Conservation (phyloP, 148 eudicot genomes). For the Nepenthes gracilis region DNA sequence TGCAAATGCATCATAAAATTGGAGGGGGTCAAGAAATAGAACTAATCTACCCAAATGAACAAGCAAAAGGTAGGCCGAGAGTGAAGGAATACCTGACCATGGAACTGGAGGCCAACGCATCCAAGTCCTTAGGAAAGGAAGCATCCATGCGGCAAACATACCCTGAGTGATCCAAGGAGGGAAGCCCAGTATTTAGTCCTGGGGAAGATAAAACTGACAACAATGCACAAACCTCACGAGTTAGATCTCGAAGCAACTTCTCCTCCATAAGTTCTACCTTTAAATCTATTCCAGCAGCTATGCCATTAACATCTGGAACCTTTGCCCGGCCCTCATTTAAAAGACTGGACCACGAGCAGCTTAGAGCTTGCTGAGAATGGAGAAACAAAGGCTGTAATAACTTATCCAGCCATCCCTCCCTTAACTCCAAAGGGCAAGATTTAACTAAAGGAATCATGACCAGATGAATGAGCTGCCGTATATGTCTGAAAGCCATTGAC, state of each 20-base stretch:
- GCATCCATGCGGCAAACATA: conserved; percentile 50
- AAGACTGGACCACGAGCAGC: conserved; percentile 84
- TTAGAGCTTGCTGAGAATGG: conserved; percentile 53
- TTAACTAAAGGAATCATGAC: conserved; percentile 62
- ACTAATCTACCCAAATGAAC: background rate
- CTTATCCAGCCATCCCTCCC: conserved; percentile 76
- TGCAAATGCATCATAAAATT: conserved; percentile 22
- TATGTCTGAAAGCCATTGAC: conserved; percentile 88
- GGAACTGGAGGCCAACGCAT: conserved; percentile 53
- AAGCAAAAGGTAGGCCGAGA: background rate
- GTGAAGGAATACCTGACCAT: conserved; percentile 56
- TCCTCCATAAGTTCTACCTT: conserved; percentile 98
- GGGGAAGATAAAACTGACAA: conserved; percentile 61
- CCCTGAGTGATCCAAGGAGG: conserved; percentile 65
- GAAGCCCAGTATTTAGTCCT: conserved; percentile 66
- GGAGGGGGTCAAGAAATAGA: background rate
- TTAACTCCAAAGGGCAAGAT: conserved; percentile 56
- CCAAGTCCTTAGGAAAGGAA: conserved; percentile 57
- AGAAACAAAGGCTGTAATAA: conserved; percentile 71
- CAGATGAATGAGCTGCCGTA: conserved; percentile 78
- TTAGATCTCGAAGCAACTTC: conserved; percentile 83
- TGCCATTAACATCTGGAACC: conserved; percentile 72
- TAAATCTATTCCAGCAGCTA: conserved; percentile 57
- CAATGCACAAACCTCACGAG: conserved; percentile 81
- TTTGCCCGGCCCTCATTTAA: conserved; percentile 78